These are phyloP conservation scores for Xerocomus amazonicus DNA, from an alignment of 1,284 basidiomycete genomes.

Conservation along the genomic window DNA sequence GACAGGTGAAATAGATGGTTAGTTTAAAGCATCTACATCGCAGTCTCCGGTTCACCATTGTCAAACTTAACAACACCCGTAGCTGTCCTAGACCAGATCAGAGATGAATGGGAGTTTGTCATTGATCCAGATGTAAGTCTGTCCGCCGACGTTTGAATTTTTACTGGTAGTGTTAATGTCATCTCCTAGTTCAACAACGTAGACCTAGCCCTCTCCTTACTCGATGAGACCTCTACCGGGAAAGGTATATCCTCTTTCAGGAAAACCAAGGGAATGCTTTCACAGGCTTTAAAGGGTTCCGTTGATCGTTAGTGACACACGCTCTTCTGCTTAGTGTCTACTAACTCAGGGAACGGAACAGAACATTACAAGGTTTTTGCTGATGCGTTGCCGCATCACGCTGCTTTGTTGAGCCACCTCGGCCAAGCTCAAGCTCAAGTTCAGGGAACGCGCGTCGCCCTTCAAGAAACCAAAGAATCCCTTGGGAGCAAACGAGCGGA, in stretches of 20 bases:
- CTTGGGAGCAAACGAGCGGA: conserved; percentile 79
- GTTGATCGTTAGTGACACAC: conserved; percentile 68
- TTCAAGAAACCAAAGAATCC: conserved; percentile 79
- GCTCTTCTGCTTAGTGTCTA: conserved; percentile 4
- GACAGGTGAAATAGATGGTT: conserved; percentile 75
- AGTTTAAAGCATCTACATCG: conserved; percentile 24
- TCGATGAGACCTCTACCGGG: conserved; percentile 69
- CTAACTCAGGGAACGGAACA: conserved; percentile 28
- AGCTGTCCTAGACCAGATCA: conserved; percentile 84
- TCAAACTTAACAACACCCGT: conserved; percentile 5
- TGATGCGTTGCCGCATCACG: conserved; percentile 84
- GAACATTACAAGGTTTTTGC: conserved; percentile 92
- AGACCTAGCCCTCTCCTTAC: conserved; percentile 81
- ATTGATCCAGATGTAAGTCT: conserved; percentile 74
- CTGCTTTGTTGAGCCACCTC: conserved; percentile 69
- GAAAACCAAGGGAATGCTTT: conserved; percentile 70
- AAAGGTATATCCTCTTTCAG: conserved; percentile 75
- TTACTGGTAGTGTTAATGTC: neutral
- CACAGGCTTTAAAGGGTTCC: conserved; percentile 76
- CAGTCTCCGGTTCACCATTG: neutral
- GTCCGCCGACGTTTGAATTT: neutral
- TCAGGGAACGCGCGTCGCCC: conserved; percentile 60
- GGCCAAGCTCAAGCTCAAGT: conserved; percentile 71
- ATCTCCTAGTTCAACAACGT: conserved; percentile 80
- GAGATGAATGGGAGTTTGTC: conserved; percentile 87